Evolutionary conservation across 148 eudicot species (phyloP), one percentile per base, ranked within the genome.

Genomic region (Rhododendron kiyosumense): DNA sequence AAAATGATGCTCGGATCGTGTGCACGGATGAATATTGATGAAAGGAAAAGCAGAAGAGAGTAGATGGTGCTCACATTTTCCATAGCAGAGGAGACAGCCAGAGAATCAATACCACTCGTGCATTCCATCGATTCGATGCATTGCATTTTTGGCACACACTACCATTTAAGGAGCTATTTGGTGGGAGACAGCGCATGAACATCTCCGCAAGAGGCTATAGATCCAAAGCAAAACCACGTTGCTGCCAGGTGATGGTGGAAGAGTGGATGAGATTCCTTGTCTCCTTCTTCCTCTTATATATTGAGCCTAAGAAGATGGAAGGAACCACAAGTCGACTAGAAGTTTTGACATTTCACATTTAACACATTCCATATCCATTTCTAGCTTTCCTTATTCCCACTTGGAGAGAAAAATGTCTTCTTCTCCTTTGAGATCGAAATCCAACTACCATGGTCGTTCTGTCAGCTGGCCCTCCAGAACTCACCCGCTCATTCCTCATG

Each of bases 361-460:
- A 3, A 59, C 32, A 18, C 41, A 38, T 38, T 10, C 26, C 54
- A 61, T 61, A 34, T 32, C 41, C 26, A 57, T 38, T 7, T 65
- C 84, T 34, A 7, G 7, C 28, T 63, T 63, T 7, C 26, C 5
- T 7, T 4, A 2, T 3, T 36, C 69, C 13, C 28, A 63, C 26
- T 0, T 43, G 14, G 41, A 52, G 12, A 52, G 26, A n/a, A 75
- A 75, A 32, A 75, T 84, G 86, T 38, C 71, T 11, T 18, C 74
- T 28, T 34, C 81, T 12, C 61, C 86, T 73, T 14, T 17, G 46
- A 87, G 78, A 85, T 51, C 49, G 45, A 48, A 59, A 52, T 52
- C 22, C 45, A 63, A 63, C 71, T 11, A 36, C 54, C 86, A 84
- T 45, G 17, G 88, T 74, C 88, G 88, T 28, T 88, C 90, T 43